A percentile compares a stretch with the other conserved stretches of the same genome.
These are phyloP conservation scores for Diaporthe citriasiana DNA, from an alignment of 2,329 filamentous ascomycete species.

Conservation along the genomic window DNA sequence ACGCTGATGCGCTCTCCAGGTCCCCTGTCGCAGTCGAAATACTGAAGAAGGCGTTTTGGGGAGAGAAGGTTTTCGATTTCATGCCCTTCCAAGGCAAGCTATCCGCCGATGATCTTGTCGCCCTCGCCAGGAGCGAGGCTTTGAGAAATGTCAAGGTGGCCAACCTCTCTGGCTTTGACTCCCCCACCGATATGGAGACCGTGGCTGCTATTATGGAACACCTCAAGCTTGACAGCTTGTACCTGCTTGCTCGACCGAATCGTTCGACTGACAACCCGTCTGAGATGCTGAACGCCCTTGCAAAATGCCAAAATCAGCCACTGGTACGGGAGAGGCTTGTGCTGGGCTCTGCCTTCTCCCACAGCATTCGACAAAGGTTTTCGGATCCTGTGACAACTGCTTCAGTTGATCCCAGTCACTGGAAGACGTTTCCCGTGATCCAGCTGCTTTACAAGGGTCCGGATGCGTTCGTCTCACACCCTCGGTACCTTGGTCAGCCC, in stretches of 20 bases:
- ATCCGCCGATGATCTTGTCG: neutral
- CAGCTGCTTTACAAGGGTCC: neutral
- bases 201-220: neutral
- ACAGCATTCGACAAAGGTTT: neutral
- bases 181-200: neutral
- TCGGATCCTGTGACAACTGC: rapidly evolving
- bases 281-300: neutral
- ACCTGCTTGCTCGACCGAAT: neutral
- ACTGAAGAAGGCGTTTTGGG: neutral
- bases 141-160: neutral
- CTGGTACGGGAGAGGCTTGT: neutral
- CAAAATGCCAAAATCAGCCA: neutral
- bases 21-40: neutral
- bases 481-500: no score
- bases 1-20: neutral
- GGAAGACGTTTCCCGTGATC: neutral
- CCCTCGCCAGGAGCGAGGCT: neutral
- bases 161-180: neutral
- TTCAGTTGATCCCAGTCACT: rapidly evolving
- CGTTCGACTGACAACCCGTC: neutral
- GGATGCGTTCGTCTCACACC: no score
- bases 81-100: neutral
- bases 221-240: neutral
- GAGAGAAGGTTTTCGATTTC: neutral
- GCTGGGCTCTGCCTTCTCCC: neutral